Base-by-base conservation (phyloP, 495 filamentous ascomycete genomes). In the Aspergillus campestris region DNA sequence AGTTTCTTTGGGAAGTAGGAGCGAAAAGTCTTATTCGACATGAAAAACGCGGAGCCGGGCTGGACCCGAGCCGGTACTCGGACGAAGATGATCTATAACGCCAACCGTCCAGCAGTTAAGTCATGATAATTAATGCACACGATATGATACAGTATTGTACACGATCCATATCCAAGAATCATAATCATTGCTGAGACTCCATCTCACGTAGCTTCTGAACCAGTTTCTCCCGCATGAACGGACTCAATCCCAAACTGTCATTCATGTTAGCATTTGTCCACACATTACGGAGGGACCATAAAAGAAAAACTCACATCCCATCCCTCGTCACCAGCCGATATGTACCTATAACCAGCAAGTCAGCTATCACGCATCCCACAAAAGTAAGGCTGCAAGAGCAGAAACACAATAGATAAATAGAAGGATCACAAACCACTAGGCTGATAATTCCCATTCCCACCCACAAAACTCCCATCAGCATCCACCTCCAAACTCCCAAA, bases 401-500 rank as follows among this genome's bases (percentile, higher is more conserved):
- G n/a, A 41, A n/a, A 31, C 40, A 13, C 10, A 7, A 30, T 27
- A 3, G 28, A 9, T 2, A 38, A 35, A 14, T 7, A 12, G 4
- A 24, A 1, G 18, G 18, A 24, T 24, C 18, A 11, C 56, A 62
- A 78, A 65, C 80, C 80, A 60, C 73, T 78, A 3, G 64, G 49
- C 57, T 81, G 77, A 63, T 79, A 83, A 30, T 72, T 75, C 32
- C 80, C 80, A 48, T 70, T 59, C 0, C 63, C 70, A 12, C 65
- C 78, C 11, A 81, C 75, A 56, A 95, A 86, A n/a, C 77, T 66
- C 1, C 91, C 91, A 13, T 74, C 50, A 3, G 74, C 77, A 70
- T 94, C 83, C 8, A 95, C 86, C 59, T 92, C 83, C 38, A 95
- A 72, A 56, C 90, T 95, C 30, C 91, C 91, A 56, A 97, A 82